Percentiles rank a stretch among this genome's conserved stretches.
These are phyloP conservation scores for Rhodotorula toruloides DNA, from an alignment of 768 basidiomycete species.

Conservation along the genomic window DNA sequence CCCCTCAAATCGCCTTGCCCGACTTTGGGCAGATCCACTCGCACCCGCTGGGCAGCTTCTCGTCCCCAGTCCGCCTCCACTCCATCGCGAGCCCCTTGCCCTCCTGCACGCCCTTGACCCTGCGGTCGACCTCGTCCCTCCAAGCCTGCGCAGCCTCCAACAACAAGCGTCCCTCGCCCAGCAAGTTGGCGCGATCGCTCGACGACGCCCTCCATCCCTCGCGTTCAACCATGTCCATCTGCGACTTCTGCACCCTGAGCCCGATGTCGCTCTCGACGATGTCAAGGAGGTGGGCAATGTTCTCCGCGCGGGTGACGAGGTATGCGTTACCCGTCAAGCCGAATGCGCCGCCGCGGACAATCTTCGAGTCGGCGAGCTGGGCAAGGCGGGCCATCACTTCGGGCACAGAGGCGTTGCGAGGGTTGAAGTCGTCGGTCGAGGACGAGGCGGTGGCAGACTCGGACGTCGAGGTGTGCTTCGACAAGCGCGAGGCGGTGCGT, in stretches of 20 bases:
- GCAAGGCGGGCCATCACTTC: not conserved
- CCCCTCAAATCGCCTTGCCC: not conserved
- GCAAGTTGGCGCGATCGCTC: too few species aligned
- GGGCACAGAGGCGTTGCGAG: too few species aligned
- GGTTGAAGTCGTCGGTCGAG: not conserved
- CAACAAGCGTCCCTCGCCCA: not conserved
- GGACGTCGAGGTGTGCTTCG: not conserved
- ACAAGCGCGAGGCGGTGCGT: not conserved
- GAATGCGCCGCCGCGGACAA: constrained; percentile 22
- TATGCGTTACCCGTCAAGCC: constrained; percentile 30
- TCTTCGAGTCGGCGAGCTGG: not conserved
- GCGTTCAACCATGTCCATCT: too few species aligned
- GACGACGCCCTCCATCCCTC: too few species aligned
- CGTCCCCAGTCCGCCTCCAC: not conserved
- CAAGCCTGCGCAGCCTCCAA: not conserved
- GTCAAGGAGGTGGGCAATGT: not conserved
- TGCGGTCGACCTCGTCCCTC: not conserved
- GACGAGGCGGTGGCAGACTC: not conserved
- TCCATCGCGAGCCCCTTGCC: not conserved
- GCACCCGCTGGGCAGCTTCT: not conserved
- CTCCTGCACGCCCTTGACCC: not conserved
- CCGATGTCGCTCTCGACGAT: too few species aligned
- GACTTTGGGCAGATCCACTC: not conserved
- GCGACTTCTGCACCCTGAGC: too few species aligned
- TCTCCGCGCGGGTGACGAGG: constrained; percentile 10